Evolutionary conservation across 352 stramenopile species (phyloP).

Genomic region (Aphanomyces cochlioides): DNA sequence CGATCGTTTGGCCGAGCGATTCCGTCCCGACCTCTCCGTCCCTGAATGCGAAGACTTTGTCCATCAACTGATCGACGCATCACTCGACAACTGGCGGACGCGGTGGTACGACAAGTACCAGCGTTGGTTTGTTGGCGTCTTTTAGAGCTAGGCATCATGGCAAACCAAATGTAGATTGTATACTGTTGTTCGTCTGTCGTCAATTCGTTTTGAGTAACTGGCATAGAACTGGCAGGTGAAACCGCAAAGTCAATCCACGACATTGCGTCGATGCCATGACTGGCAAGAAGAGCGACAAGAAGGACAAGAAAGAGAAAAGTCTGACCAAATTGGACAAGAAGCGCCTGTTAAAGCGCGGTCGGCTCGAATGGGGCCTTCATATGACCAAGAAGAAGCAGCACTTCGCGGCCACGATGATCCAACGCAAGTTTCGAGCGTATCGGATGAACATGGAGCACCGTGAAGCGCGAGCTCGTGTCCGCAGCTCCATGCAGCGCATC

Average conservation of each 20-base stretch:
- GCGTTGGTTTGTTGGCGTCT: constrained; percentile 88
- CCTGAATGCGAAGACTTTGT: constrained; percentile 94
- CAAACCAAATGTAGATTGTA: too few relatives aligned
- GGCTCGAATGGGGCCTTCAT: constrained; percentile 14
- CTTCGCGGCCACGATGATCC: constrained; percentile 64
- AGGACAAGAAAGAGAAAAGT: constrained; percentile 39
- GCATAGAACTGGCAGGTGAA: not conserved
- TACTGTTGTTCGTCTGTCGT: not conserved
- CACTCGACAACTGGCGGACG: constrained; percentile 95
- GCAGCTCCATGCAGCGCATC: constrained; percentile 50
- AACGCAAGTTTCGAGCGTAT: constrained; percentile 58
- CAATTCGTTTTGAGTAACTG: not conserved
- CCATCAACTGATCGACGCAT: constrained; percentile 93
- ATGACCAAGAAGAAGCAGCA: constrained; percentile 34
- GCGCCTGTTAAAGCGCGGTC: constrained; percentile 26
- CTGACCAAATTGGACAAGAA: too few relatives aligned
- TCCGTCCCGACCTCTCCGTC: constrained; percentile 92
- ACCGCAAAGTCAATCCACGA: too few relatives aligned
- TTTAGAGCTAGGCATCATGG: constrained; percentile 37
- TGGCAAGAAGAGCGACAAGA: not conserved
- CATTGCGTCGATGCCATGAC: too few relatives aligned
- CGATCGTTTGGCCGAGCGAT: constrained; percentile 87
- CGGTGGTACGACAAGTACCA: constrained; percentile 96
- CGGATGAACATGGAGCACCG: constrained; percentile 58
- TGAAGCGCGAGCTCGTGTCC: constrained; percentile 39